Evolutionary conservation across 2,329 filamentous ascomycete species (phyloP), one percentile per base, ranked within the genome.

Genomic region (Paramyrothecium roridum): DNA sequence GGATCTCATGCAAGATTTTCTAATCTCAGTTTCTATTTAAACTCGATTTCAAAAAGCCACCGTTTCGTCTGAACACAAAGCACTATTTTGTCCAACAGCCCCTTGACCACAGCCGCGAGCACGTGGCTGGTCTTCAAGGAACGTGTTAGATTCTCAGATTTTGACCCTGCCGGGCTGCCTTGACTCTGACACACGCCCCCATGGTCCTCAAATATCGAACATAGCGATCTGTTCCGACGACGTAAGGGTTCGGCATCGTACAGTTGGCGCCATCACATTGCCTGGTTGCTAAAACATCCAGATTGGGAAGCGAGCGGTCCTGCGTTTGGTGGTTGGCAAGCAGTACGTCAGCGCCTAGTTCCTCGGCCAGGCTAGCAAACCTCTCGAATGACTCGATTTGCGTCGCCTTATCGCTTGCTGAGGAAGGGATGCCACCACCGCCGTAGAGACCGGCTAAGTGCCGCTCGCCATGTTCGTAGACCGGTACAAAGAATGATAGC

Each of bases 361-460:
- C 51, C 48, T 57, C 23, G 2, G 58, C 59, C 8, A 57, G 48
- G 19, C 26, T 33, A 16, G 54, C 49, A 37, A 61, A 63, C 34
- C 51, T 54, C 11, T 26, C 52, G 51, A 62, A 63, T 17, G 58
- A 64, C 30, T 57, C 37, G 19, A 66, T 58, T 43, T 67, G 64
- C 8, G 48, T 51, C 2, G 54, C 56, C 23, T 60, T 65, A 34
- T 61, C 58, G 1, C 52, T 49, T 2, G 61, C 63, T 8, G 48
- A 48, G 20, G 50, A 55, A 1, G 62, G 59, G 3, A 61, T 53
- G 3, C 63, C 63, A 8, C 58, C 58, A 33, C 65, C 63, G n/a
- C 63, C 62, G 46, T 62, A 66, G 13, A 65, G 52, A 11, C 62
- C 64, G 1, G 62, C 64, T 0, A 57, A 52, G n/a, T 65, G 60